phyloP scores from a whole-genome alignment of 73 alveolate species.

The Tetrahymena thermophila region DNA sequence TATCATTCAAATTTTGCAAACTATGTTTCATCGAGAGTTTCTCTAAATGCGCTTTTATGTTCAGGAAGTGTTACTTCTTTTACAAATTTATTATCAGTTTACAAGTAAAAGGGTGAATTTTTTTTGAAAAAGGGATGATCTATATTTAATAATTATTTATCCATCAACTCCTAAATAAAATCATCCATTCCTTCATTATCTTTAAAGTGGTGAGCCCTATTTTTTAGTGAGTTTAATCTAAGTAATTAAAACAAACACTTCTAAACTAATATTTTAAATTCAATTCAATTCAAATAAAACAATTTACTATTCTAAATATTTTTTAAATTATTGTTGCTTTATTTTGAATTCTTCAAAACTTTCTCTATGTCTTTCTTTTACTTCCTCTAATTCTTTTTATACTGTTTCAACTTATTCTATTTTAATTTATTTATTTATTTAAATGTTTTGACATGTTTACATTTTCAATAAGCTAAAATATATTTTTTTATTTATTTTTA shows the following conservation, averaged over 20 bases:
- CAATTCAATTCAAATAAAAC: background rate
- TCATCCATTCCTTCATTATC: background rate
- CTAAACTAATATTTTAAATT: background rate
- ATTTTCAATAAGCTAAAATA: too few species aligned
- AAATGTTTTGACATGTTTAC: background rate
- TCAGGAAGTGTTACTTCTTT: background rate
- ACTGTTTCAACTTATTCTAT: background rate
- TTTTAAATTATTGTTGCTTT: background rate
- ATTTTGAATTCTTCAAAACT: background rate
- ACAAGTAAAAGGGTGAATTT: background rate
- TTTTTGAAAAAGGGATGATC: background rate
- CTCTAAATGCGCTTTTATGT: background rate
- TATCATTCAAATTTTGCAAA: background rate
- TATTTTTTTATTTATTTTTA: background rate
- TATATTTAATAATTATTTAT: background rate
- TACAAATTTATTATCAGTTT: background rate
- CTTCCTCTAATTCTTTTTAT: background rate
- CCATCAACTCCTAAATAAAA: background rate
- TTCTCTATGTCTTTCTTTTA: background rate
- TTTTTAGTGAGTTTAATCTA: background rate
- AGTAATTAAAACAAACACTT: too few species aligned
- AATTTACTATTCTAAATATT: background rate
- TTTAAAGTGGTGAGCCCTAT: background rate
- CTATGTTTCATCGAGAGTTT: background rate
- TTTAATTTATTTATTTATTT: background rate